Evolutionary conservation across 169 alveolate species (phyloP), one percentile per base, ranked within the genome.

Genomic region (Plasmodium gallinaceum): DNA sequence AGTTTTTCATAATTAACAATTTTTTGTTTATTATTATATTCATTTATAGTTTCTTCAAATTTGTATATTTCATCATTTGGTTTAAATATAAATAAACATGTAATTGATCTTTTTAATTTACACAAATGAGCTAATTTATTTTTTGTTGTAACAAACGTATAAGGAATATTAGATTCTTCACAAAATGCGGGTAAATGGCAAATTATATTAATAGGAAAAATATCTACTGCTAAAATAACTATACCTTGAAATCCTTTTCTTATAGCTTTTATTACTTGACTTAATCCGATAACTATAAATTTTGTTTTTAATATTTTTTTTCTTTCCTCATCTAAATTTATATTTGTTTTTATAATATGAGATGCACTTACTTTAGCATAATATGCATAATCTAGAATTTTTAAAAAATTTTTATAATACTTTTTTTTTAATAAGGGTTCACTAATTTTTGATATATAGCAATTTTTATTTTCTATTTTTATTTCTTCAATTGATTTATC

Each of bases 161-260:
- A 98, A 12, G 98, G 97, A 43, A 97, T 88, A 46, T 96, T 94
- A 65, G 95, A 92, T 68, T 96, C 98, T 87, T 98, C 99, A 89
- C 99, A 98, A 58, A 97, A 93, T 20, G 97, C 88, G 42, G 99
- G 99, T 16, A 98, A 91, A 88, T 98, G 99, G 12, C 99, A 96
- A 16, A 98, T 93, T 5, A 98, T 98, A 90, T 98, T 99, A 43
- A 98, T 95, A 1, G 99, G 99, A 57, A 97, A 96, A 22, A 98
- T 98, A 88, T 98, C 99, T 51, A 98, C 97, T 32, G 99, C 99
- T 69, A 98, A 71, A 14, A 98, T 88, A 16, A 97, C 98, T 46
- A 98, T 92, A 26, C 99, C 99, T 64, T 64, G 73, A 12, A 45
- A 73, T 16, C 98, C 98, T 91, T 97, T 97, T 66, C 98, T 92